Base-by-base conservation (phyloP, 495 filamentous ascomycete species). In the Paragyromitra xinjiangensis region DNA sequence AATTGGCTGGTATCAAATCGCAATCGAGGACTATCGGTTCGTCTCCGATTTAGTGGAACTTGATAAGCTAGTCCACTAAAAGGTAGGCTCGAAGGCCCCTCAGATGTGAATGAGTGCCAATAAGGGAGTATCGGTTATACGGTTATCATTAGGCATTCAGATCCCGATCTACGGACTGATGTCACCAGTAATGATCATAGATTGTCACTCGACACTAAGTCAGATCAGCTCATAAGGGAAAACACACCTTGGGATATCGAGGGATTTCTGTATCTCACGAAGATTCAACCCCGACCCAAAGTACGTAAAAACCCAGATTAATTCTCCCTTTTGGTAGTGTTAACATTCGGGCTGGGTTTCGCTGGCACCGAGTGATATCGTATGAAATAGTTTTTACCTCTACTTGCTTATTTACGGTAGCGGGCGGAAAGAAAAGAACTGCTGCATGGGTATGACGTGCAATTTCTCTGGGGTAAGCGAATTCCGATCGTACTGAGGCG, bases 281-380 rank as follows among this genome's bases (percentile, higher is more conserved):
- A 59, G 8, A 39, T 12, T 40, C 14, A 42, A 63, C n/a, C 39
- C 16, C 4, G 37, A 8, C 34, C 42, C 44, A 42, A 6, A n/a
- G 42, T 14, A 22, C 44, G 34, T 61, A 34, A 34, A 34, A 29
- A 6, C 4, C 19, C 7, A 1, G 0, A 29, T 44, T 29, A 40
- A 29, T 51, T 6, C 19, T 26, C 19, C 24, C 29, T 50, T 34
- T 45, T 34, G 22, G 45, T 6, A 6, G 5, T 56, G n/a, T 73
- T 67, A 19, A 9, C 22, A 66, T 56, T 19, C 11, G 34, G 37
- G 24, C 70, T 34, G n/a, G 29, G 62, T 19, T 42, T 48, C 34
- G 45, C 37, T 55, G 45, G 61, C 37, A 55, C 34, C 70, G 61
- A 73, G 70, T 66, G 70, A 73, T 45, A 66, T 34, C 24, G 14